Evolutionary conservation across 164 flowering plant genomes (phyloP).

Genomic region (Aristolochia californica): DNA sequence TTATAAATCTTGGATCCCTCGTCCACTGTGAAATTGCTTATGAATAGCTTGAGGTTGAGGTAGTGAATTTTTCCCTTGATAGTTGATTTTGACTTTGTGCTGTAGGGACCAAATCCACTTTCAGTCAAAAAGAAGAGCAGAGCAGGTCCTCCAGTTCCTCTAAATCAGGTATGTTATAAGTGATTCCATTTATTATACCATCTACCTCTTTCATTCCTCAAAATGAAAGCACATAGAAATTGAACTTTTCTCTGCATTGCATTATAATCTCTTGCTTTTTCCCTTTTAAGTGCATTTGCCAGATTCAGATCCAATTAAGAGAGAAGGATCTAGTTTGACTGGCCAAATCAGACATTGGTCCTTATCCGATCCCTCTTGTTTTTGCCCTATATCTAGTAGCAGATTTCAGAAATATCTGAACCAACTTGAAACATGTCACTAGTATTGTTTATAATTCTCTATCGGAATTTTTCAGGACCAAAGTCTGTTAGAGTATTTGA

Average conservation of each 20-base stretch:
- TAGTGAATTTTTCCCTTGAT: not conserved
- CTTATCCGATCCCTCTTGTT: no score
- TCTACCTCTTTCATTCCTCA: not conserved
- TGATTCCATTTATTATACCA: not conserved
- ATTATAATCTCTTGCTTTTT: not conserved
- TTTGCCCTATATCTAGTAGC: no score
- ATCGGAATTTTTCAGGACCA: no score
- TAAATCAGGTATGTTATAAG: not conserved
- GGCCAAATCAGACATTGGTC: not conserved
- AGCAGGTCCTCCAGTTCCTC: not conserved
- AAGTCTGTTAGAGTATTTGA: no score
- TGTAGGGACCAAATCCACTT: conserved; percentile 2
- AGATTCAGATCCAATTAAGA: not conserved
- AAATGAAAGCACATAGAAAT: not conserved
- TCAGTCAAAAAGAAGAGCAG: conserved; percentile 1
- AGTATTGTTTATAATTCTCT: no score
- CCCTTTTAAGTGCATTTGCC: not conserved
- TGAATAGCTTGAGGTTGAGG: not conserved
- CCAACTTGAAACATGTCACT: no score
- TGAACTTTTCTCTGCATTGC: not conserved
- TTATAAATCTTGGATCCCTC: not conserved
- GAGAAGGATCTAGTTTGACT: not conserved
- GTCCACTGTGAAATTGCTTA: not conserved
- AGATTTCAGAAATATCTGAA: no score
- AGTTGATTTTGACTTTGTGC: not conserved